Evolutionary conservation across 768 basidiomycete genomes (phyloP), one percentile per base, ranked within the genome.

Genomic region (Lactifluus rugatus): DNA sequence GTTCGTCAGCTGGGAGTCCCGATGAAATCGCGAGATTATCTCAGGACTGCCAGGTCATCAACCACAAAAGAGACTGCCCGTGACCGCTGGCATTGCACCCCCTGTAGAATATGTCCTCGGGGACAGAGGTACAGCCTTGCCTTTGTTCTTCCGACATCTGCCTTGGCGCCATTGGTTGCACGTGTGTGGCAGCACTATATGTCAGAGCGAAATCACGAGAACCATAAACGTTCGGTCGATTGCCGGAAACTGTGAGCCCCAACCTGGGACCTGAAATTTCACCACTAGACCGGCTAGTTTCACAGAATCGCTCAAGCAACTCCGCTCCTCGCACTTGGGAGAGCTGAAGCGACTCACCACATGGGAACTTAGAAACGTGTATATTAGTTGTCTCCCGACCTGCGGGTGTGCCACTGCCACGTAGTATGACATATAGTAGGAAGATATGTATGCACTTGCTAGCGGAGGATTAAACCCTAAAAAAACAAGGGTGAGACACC

Each of bases 41-140:
- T 48, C 52, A 32, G 32, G 50, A 25, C 36, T 49, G 58, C 53
- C 58, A 54, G 49, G 58, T 54, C 58, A 59, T 45, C 52, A 13
- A 26, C 16, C 34, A 36, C 47, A 1, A 48, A 25, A 45, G 32
- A 53, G 39, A 28, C n/a, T 16, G 26, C 16, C 57, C n/a, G 14
- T 23, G 34, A 28, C 19, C 21, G 19, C 39, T n/a, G n/a, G 23
- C 41, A 39, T 58, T 42, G 39, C 23, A 34, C 26, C 8, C 23
- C 23, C 28, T 34, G 21, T 48, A 31, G 36, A 23, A 3, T 37
- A 47, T 28, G 34, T 53, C 57, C 52, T 58, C 45, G 57, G 57
- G 50, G 13, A 19, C 16, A 34, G 39, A 28, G 14, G 11, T 3
- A 21, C 14, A 16, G 36, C 21, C 13, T 23, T 21, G 14, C 37